These are phyloP conservation scores for Xylariaceae sp. DNA, from an alignment of 2,329 filamentous ascomycete genomes.

Conservation along the genomic window DNA sequence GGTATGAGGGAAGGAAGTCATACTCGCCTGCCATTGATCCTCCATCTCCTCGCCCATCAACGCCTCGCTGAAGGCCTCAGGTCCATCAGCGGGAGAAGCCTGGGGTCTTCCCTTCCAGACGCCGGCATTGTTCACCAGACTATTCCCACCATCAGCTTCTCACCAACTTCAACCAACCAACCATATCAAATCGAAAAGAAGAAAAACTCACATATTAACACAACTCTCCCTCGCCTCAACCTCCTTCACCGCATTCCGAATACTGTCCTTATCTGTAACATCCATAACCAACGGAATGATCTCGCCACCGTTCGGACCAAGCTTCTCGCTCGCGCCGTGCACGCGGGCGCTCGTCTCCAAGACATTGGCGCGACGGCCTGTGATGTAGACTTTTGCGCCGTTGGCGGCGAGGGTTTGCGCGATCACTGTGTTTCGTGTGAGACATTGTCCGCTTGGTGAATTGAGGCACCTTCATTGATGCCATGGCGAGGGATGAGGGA, in stretches of 20 bases:
- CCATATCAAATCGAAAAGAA: background rate
- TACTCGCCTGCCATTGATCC: conserved; percentile 25
- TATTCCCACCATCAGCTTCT: background rate
- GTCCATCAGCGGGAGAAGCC: conserved; percentile 22
- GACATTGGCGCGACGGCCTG: conserved; percentile 41
- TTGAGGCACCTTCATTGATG: background rate
- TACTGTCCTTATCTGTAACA: conserved; percentile 46
- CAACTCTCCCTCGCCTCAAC: conserved; percentile 47
- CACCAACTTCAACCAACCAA: background rate
- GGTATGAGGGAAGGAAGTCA: background rate
- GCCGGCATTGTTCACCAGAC: conserved; percentile 49
- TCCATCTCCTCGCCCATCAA: conserved; percentile 26
- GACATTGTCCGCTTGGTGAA: no score
- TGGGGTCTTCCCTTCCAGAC: conserved; percentile 31
- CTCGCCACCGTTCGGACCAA: conserved; percentile 38
- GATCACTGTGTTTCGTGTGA: conserved; percentile 32
- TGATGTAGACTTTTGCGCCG: conserved; percentile 35
- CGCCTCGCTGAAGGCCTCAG: conserved; percentile 25
- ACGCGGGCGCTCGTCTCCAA: conserved; percentile 38
- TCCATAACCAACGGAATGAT: conserved; percentile 43
- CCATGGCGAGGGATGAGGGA: background rate
- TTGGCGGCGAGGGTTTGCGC: conserved; percentile 42
- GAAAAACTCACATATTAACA: conserved; percentile 40
- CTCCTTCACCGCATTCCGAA: conserved; percentile 43
- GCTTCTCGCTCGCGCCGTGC: conserved; percentile 39